A percentile compares a stretch with the other conserved stretches of the same genome.
phyloP scores from a whole-genome alignment of 2,329 filamentous ascomycete genomes.

The Aspergillus neoniger region DNA sequence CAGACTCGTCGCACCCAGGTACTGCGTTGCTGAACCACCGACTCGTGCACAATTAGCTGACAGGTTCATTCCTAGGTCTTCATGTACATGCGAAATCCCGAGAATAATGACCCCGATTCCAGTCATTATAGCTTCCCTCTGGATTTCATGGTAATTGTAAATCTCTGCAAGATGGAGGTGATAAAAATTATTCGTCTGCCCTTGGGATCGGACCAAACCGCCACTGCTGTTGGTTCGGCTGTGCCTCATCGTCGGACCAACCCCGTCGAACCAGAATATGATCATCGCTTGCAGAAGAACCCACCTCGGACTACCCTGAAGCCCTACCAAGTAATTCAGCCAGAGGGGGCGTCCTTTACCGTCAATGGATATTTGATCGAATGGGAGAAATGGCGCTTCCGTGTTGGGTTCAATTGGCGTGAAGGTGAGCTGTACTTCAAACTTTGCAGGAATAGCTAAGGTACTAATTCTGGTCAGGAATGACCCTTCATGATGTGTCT shows the following conservation, averaged over 20 bases:
- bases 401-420: constrained; percentile 48
- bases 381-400: constrained; percentile 50
- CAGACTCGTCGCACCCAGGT: not conserved
- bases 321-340: constrained; percentile 41
- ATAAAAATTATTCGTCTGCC: constrained; percentile 54
- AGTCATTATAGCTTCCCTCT: constrained; percentile 62
- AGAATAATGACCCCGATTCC: constrained; percentile 38
- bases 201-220: constrained; percentile 41
- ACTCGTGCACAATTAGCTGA: no score
- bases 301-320: constrained; percentile 35
- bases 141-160: constrained; percentile 55
- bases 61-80: not conserved
- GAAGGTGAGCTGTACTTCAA: constrained; percentile 37
- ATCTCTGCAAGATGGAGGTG: constrained; percentile 49
- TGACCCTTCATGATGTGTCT: constrained; percentile 39
- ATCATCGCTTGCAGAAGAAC: constrained; percentile 28
- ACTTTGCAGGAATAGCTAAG: not conserved
- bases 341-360: constrained; percentile 39
- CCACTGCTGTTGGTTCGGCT: constrained; percentile 16
- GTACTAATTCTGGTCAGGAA: not conserved
- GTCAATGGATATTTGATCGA: constrained; percentile 30
- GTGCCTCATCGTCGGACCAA: constrained; percentile 23
- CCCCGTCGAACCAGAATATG: constrained; percentile 34
- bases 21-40: no score
- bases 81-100: constrained; percentile 3